Conservation (phyloP, 768 basidiomycete species). For the Mrakia hoshinonis region DNA sequence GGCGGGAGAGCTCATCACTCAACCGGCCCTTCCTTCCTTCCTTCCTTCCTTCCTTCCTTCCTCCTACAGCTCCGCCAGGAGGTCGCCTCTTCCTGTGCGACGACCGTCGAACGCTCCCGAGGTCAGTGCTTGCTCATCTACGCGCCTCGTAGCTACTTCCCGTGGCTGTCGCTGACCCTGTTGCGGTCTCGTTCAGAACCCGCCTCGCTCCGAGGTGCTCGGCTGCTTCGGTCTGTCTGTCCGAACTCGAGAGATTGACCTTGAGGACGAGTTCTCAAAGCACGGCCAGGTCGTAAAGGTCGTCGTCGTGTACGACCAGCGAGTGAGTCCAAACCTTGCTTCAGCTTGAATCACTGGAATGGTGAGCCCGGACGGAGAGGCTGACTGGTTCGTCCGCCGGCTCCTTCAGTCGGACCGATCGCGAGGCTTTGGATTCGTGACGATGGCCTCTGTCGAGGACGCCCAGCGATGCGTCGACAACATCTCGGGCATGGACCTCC, state of each 20-base stretch:
- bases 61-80: not conserved
- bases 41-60: slow-evolving; percentile 22
- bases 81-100: not conserved
- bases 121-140: not conserved
- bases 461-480: slow-evolving; percentile 78
- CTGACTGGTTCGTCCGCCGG: not conserved
- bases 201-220: slow-evolving; percentile 66
- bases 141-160: slow-evolving; percentile 10
- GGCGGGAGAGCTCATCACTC: slow-evolving; percentile 39
- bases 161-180: slow-evolving; percentile 23
- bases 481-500: slow-evolving; percentile 85
- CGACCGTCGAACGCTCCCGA: slow-evolving; percentile 6
- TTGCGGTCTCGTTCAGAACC: slow-evolving; percentile 20
- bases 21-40: slow-evolving; percentile 48
- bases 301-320: slow-evolving; percentile 90
- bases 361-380: not conserved
- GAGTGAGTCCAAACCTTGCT: slow-evolving; percentile 51
- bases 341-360: not conserved
- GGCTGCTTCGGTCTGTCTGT: slow-evolving; percentile 99
- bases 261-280: slow-evolving; percentile 86
- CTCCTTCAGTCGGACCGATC: slow-evolving; percentile 69
- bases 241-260: slow-evolving; percentile 81
- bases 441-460: slow-evolving; percentile 81
- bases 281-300: slow-evolving; percentile 89
- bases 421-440: slow-evolving; percentile 95